These are phyloP conservation scores for Aspergillus udagawae DNA, from an alignment of 2,329 filamentous ascomycete species.

Conservation along the genomic window DNA sequence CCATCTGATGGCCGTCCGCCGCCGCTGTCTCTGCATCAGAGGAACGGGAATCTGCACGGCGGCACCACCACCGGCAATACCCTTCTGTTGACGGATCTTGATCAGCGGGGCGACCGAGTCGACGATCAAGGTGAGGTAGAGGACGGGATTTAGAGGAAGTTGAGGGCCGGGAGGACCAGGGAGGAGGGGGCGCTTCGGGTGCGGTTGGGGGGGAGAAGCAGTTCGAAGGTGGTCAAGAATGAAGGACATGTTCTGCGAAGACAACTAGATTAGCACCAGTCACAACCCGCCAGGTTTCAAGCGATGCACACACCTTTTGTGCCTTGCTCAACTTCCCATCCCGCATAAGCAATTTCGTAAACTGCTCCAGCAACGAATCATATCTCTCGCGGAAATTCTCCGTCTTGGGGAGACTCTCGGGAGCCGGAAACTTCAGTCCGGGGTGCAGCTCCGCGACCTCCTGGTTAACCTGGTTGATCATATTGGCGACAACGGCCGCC, in stretches of 20 bases:
- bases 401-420: conserved; percentile 60
- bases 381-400: conserved; percentile 74
- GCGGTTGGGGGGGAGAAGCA: conserved; percentile 71
- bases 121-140: conserved; percentile 84
- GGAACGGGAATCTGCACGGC: conserved; percentile 80
- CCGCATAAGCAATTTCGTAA: conserved; percentile 86
- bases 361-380: conserved; percentile 76
- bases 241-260: conserved; percentile 70
- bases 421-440: conserved; percentile 76
- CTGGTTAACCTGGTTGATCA: conserved; percentile 33
- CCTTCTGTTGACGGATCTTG: conserved; percentile 69
- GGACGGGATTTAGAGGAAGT: conserved; percentile 81
- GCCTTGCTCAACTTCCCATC: conserved; percentile 86
- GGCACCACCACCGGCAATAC: conserved; percentile 79
- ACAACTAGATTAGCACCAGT: conserved; percentile 1
- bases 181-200: conserved; percentile 54
- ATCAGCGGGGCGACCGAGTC: conserved; percentile 90
- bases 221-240: conserved; percentile 83
- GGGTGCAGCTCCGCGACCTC: conserved; percentile 36
- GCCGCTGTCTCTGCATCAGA: conserved; percentile 67
- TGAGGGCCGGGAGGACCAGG: conserved; percentile 74
- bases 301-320: conserved; percentile 62
- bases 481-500: conserved; percentile 30
- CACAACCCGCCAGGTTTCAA: background rate
- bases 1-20: conserved; percentile 79